Base-by-base conservation (phyloP, 306 rosid species). In the Echinosophora koreensis region DNA sequence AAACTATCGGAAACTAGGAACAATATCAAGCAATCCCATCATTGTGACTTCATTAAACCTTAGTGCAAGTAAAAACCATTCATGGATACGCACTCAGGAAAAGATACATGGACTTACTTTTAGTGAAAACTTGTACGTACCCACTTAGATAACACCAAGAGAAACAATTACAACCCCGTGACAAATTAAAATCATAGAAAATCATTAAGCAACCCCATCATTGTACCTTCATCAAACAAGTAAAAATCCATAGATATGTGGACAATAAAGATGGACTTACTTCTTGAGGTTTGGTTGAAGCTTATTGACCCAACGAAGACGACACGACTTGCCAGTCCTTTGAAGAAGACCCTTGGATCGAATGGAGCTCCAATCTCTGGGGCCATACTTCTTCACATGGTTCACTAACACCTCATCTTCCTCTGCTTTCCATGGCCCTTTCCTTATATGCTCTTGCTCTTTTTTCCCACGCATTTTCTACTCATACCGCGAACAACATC, bases 321-420 rank as follows among this genome's bases (percentile, higher is more conserved):
- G 97, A 77, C 98, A 94, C 0, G 98, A 94, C 76, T 94, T 94
- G 62, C 98, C 98, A 17, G 98, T 91, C 3, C 98, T 64, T 49
- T 84, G 94, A 55, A 94, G 88, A 76, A 94, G 97, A 42, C 97
- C 96, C 70, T 91, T 94, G 96, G 98, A 94, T 91, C 96, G 97
- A 94, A 94, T 92, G 96, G 97, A 91, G 97, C 98, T 94, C 97
- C 98, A 94, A 70, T 94, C 97, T 85, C 93, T 74, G 0, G 97
- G 94, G 8, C 98, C 98, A 78, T 84, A 87, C 70, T 83, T 86
- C 41, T 82, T 87, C 4, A 94, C 98, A 67, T 94, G 97, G 69
- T 74, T 82, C 2, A 87, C 27, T 14, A 94, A 82, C 11, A 94
- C 92, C 28, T 91, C 87, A 58, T 94, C 97, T 84, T 90, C 97